Evolutionary conservation across 176 grass and related monocot genomes (phyloP).

Genomic region (bread wheat (Triticum aestivum)): IWGSC_CS_RefSeq_v2.1 NC_057810.1:725893491-725893990

Average conservation of each 20-base stretch:
- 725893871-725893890: background rate
- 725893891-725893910: background rate
- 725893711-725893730: background rate
- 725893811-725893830: background rate
- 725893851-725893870: background rate
- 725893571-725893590: slow-evolving; percentile 62
- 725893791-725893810: background rate
- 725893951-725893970: background rate
- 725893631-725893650: background rate
- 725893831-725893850: background rate
- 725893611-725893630: slow-evolving; percentile 59
- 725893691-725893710: background rate
- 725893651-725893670: background rate
- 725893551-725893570: slow-evolving; percentile 66
- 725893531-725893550: slow-evolving; percentile 65
- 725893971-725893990: no score
- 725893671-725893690: background rate
- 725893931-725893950: background rate
- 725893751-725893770: background rate
- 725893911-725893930: background rate
- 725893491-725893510: slow-evolving; percentile 44
- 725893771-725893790: slow-evolving; percentile 16
- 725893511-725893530: slow-evolving; percentile 40
- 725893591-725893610: slow-evolving; percentile 74
- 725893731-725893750: background rate